phyloP scores from a whole-genome alignment of 768 basidiomycete species.

The Kondoa malvinella region DNA sequence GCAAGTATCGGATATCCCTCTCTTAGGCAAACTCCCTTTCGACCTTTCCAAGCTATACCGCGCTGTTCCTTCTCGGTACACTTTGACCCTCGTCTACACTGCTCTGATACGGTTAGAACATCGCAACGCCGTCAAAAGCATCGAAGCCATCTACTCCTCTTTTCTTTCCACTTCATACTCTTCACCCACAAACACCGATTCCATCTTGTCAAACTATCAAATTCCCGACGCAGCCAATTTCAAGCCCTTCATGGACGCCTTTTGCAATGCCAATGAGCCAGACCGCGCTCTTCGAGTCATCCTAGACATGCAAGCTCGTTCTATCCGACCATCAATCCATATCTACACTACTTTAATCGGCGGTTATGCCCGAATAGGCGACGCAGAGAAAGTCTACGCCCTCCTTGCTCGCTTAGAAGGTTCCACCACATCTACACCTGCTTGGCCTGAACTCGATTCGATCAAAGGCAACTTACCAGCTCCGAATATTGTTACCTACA shows the following conservation, averaged over 20 bases:
- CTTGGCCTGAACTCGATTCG: conserved; percentile 22
- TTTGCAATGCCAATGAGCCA: background rate
- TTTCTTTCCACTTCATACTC: background rate
- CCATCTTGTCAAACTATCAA: background rate
- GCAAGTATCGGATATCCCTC: background rate
- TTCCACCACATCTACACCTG: too few relatives aligned
- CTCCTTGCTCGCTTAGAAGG: too few relatives aligned
- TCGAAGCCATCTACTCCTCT: background rate
- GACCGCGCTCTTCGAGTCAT: background rate
- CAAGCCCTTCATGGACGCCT: background rate
- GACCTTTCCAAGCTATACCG: background rate
- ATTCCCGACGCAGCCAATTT: background rate
- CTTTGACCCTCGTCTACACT: background rate
- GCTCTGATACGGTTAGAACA: background rate
- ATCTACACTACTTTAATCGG: background rate
- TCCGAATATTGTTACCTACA: conserved; percentile 12
- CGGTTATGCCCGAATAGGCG: background rate
- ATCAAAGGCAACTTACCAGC: conserved; percentile 38
- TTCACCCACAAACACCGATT: background rate
- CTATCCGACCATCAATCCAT: background rate
- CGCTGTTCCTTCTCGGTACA: background rate
- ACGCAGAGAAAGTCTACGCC: conserved; percentile 16
- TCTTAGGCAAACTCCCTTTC: background rate
- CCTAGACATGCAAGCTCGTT: background rate
- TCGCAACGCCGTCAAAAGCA: background rate